Conservation (phyloP, 257 asterid species). For the Nicotiana attenuata region DNA sequence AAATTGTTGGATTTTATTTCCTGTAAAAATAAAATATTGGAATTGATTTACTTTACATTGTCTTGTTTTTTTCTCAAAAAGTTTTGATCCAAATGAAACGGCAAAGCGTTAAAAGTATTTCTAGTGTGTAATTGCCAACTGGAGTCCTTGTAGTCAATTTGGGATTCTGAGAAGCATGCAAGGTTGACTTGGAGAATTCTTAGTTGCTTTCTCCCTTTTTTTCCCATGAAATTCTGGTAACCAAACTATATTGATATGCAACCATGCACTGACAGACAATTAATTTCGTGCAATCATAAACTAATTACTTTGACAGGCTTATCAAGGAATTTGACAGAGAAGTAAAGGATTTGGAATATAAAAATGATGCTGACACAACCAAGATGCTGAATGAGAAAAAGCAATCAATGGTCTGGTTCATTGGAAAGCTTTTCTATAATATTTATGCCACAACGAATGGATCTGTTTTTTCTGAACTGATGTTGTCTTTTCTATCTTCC, state of each 20-base stretch:
- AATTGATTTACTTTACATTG: background rate
- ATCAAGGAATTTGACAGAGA: slow-evolving; percentile 87
- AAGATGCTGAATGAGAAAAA: slow-evolving; percentile 82
- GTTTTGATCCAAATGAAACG: background rate
- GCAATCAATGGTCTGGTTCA: slow-evolving; percentile 69
- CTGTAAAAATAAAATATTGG: background rate
- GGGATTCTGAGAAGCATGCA: background rate
- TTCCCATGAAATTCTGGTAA: background rate
- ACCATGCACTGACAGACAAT: background rate
- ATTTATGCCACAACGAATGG: background rate
- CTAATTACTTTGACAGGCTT: slow-evolving; percentile 50
- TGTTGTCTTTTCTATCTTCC: slow-evolving; percentile 17
- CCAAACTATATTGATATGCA: background rate
- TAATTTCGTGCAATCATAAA: slow-evolving; percentile 1
- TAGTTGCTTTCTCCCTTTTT: background rate
- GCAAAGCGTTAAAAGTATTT: background rate
- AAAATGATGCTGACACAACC: slow-evolving; percentile 61
- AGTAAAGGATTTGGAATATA: slow-evolving; percentile 62
- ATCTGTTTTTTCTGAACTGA: slow-evolving; percentile 11
- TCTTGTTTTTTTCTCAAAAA: background rate
- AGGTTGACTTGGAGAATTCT: background rate
- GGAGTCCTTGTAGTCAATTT: background rate
- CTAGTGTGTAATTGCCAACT: background rate
- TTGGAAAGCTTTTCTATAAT: background rate
- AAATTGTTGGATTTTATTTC: background rate